Conservation (phyloP, 768 basidiomycete genomes). For the Wakefieldia striispora region DNA sequence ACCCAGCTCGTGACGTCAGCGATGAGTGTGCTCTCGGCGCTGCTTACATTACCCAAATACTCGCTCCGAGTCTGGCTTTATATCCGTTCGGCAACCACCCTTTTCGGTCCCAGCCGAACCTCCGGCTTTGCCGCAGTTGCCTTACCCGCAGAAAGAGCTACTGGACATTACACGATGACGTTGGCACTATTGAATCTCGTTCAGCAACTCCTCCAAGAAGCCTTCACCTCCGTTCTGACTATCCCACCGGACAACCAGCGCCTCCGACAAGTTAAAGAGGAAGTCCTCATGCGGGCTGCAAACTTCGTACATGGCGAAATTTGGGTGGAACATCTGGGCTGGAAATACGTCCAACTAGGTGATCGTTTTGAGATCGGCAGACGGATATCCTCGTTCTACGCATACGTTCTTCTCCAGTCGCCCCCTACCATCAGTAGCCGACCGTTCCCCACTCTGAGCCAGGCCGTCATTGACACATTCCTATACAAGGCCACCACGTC, state of each 20-base stretch:
- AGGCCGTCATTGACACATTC: slow-evolving; percentile 65
- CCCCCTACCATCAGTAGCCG: slow-evolving; percentile 51
- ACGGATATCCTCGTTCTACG: slow-evolving; percentile 63
- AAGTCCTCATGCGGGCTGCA: slow-evolving; percentile 75
- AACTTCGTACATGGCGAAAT: slow-evolving; percentile 82
- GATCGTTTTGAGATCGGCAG: slow-evolving; percentile 83
- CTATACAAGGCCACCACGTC: slow-evolving; percentile 74
- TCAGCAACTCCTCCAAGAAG: slow-evolving; percentile 72
- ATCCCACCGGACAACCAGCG: slow-evolving; percentile 56
- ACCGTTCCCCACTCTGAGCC: slow-evolving; percentile 61
- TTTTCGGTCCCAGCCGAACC: slow-evolving; percentile 65
- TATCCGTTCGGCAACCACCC: slow-evolving; percentile 70
- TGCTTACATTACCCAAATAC: slow-evolving; percentile 70
- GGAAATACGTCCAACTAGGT: slow-evolving; percentile 82
- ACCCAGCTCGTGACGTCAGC: slow-evolving; percentile 74
- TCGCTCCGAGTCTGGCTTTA: slow-evolving; percentile 89
- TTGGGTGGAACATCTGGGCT: slow-evolving; percentile 82
- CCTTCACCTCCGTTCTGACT: slow-evolving; percentile 48
- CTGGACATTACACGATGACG: slow-evolving; percentile 81
- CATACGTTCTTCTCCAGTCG: slow-evolving; percentile 60
- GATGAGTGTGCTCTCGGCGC: slow-evolving; percentile 75
- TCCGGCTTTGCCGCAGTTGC: slow-evolving; percentile 60
- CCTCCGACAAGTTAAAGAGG: slow-evolving; percentile 74
- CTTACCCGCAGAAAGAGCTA: slow-evolving; percentile 66
- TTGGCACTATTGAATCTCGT: slow-evolving; percentile 75